Evolutionary conservation across 2,329 filamentous ascomycete species (phyloP).

Genomic region (Bretziella fagacearum): DNA sequence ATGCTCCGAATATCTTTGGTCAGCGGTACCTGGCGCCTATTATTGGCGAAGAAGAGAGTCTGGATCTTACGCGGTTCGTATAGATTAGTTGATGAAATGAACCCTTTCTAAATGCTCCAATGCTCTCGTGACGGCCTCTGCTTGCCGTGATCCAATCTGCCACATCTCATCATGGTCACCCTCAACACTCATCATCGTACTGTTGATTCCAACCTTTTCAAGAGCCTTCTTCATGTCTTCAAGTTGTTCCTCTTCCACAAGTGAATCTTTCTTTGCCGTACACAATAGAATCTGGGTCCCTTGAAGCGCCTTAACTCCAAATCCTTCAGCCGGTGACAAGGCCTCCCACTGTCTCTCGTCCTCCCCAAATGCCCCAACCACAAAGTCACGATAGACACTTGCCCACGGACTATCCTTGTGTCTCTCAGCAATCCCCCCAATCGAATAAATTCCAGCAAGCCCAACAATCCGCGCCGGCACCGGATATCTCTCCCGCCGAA

Average conservation of each 20-base stretch:
- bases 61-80: background rate
- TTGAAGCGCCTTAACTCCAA: background rate
- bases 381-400: conserved; percentile 26
- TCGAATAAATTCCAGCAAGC: conserved; percentile 35
- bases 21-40: background rate
- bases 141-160: background rate
- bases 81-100: no score
- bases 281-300: conserved; percentile 3
- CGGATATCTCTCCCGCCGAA: conserved; percentile 11
- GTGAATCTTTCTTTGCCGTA: conserved; percentile 1
- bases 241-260: conserved; percentile 10
- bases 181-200: background rate
- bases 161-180: conserved; percentile 12
- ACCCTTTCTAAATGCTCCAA: no score
- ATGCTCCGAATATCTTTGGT: background rate
- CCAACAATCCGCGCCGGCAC: conserved; percentile 26
- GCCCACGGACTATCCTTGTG: conserved; percentile 22
- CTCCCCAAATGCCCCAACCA: conserved; percentile 30
- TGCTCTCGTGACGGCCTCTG: background rate
- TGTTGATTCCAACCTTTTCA: background rate
- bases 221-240: conserved; percentile 3
- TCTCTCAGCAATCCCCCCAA: conserved; percentile 19
- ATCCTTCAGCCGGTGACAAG: conserved; percentile 24
- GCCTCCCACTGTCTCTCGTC: conserved; percentile 24
- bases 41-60: background rate